Evolutionary conservation across 768 basidiomycete species (phyloP).

Genomic region (Lactifluus pinguis): DNA sequence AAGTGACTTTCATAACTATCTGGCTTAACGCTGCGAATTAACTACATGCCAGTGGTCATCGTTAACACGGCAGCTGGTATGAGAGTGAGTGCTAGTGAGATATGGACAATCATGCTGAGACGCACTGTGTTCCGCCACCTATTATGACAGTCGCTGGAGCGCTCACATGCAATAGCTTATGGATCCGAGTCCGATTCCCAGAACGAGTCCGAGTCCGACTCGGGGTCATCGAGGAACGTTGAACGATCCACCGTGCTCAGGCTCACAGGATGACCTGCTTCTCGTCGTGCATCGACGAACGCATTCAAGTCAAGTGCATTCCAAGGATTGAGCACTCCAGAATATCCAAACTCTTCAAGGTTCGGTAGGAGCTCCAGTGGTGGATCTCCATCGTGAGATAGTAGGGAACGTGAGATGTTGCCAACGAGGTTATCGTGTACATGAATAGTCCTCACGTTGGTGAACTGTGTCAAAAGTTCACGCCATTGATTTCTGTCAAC

Average conservation of each 20-base stretch:
- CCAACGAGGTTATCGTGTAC: background rate
- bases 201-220: too few relatives aligned
- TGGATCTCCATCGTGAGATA: background rate
- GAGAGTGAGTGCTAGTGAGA: too few relatives aligned
- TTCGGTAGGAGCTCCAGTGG: background rate
- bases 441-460: background rate
- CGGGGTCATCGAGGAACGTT: too few relatives aligned
- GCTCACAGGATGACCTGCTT: background rate
- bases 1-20: too few relatives aligned
- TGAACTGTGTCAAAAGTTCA: background rate
- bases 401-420: background rate
- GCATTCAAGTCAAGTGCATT: background rate
- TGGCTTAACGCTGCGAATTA: too few relatives aligned
- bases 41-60: too few relatives aligned
- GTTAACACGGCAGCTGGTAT: too few relatives aligned
- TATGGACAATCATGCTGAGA: too few relatives aligned
- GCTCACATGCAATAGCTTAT: too few relatives aligned
- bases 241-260: background rate
- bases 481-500: background rate
- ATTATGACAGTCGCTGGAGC: too few relatives aligned
- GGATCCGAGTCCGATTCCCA: too few relatives aligned
- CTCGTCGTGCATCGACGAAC: background rate
- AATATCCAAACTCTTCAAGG: background rate
- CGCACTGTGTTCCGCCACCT: too few relatives aligned
- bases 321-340: background rate